Evolutionary conservation across 2,329 filamentous ascomycete genomes (phyloP).

Genomic region (Penicillium decumbens): DNA sequence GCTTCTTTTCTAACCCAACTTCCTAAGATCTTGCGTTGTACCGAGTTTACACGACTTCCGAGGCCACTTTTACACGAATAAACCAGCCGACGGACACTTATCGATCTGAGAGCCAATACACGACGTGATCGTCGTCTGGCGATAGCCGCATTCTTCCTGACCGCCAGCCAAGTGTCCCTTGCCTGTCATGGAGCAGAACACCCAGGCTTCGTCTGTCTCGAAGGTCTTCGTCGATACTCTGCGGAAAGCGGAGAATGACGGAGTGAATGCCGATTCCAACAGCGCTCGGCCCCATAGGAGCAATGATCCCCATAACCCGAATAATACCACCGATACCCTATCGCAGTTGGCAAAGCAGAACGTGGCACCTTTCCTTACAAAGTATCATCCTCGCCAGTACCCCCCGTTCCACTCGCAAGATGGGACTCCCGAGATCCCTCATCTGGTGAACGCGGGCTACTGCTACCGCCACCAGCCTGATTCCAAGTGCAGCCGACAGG

Average conservation of each 20-base stretch:
- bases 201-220: neutral
- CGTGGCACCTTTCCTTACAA: conserved; percentile 80
- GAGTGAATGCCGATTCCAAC: conserved; percentile 20
- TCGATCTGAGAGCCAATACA: neutral
- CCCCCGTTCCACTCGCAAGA: conserved; percentile 60
- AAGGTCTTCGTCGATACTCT: neutral
- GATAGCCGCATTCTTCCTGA: neutral
- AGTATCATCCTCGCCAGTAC: conserved; percentile 86
- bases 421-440: conserved; percentile 42
- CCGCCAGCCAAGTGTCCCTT: neutral
- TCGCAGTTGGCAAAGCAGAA: conserved; percentile 68
- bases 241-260: neutral
- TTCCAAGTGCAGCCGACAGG: conserved; percentile 85
- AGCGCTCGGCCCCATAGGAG: conserved; percentile 17
- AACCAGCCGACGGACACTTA: neutral
- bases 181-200: conserved; percentile 1
- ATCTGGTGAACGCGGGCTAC: conserved; percentile 68
- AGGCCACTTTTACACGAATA: neutral
- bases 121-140: neutral
- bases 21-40: neutral
- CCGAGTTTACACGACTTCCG: neutral
- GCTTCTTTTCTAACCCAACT: neutral
- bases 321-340: conserved; percentile 38
- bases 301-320: conserved; percentile 23
- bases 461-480: conserved; percentile 95